A percentile compares a stretch with the other conserved stretches of the same genome.
These are phyloP conservation scores for Cephalotrichum gorgonifer DNA, from an alignment of 2,329 filamentous ascomycete genomes.

Conservation along the genomic window DNA sequence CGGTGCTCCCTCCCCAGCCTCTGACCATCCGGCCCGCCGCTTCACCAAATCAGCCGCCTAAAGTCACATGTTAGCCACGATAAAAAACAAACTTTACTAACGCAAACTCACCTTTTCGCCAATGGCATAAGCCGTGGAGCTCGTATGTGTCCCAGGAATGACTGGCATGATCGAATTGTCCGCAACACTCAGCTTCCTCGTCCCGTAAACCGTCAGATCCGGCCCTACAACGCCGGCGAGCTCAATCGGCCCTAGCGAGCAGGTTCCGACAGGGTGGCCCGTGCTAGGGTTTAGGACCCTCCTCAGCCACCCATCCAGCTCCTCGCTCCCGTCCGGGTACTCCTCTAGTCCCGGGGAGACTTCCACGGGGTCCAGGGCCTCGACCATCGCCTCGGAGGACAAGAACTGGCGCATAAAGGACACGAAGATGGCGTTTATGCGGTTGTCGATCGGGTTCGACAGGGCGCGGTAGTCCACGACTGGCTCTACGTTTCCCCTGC, in stretches of 20 bases:
- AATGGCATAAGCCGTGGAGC: constrained; percentile 33
- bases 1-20: too few relatives aligned
- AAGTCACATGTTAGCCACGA: too few relatives aligned
- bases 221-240: constrained; percentile 8
- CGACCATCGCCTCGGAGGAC: constrained; percentile 19
- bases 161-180: constrained; percentile 29
- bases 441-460: constrained; percentile 40
- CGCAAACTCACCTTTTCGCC: constrained; percentile 26
- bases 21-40: too few relatives aligned
- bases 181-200: constrained; percentile 25
- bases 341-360: constrained; percentile 21
- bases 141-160: constrained; percentile 29
- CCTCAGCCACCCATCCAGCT: constrained; percentile 11
- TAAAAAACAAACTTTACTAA: too few relatives aligned
- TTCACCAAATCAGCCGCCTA: too few relatives aligned
- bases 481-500: constrained; percentile 34
- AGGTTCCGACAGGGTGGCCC: constrained; percentile 9
- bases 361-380: constrained; percentile 23
- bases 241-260: constrained; percentile 7
- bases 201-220: constrained; percentile 25
- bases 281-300: constrained; percentile 7
- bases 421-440: constrained; percentile 28
- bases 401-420: constrained; percentile 24
- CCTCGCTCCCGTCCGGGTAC: constrained; percentile 15
- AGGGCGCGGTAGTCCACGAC: constrained; percentile 30